Evolutionary conservation across 1,284 basidiomycete genomes (phyloP), one percentile per base, ranked within the genome.

Genomic region (Cutaneotrichosporon daszewskae): DNA sequence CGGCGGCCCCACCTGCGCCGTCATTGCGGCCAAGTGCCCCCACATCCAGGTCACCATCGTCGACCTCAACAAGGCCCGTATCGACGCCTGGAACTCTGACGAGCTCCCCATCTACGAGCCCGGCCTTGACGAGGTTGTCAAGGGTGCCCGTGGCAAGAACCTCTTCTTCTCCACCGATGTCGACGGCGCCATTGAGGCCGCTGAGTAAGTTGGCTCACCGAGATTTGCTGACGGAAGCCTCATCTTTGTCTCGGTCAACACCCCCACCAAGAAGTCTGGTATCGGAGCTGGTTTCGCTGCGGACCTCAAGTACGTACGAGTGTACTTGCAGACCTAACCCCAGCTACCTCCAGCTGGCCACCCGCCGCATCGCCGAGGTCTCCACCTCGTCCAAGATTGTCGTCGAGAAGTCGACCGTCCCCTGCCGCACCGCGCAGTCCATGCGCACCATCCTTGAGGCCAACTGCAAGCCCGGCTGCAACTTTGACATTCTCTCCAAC

Each of bases 391-490:
- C 82, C 70, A 98, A 98, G 78, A 98, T 99, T 63, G 94, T 99
- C 54, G 92, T 99, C 45, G 95, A 99, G 69, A 99, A 99, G 74
- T 98, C 94, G 16, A 99, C 94, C 3, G 94, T 99, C 22, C 94
- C 94, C 27, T 97, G 92, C 75, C 83, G 94, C 54, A 99, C 94
- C 9, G 94, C 94, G 49, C 88, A 95, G 70, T 70, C 91, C 20
- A 99, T 98, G 94, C 86, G 92, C 61, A 94, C 88, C 47, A 96
- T 98, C 69, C 83, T 98, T 53, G 92, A 97, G 73, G 89, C 94
- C 59, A 98, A 98, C 79, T 92, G 90, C 27, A 88, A 84, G 68
- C 83, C 85, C 42, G 83, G 83, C 54, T 85, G 85, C 72, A 82
- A 81, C 50, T 99, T 99, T 69, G 91, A 98, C 71, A 98, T 99